These are phyloP conservation scores for Creolimax fragrantissima DNA, from an alignment of 78 protist genomes.

Conservation along the genomic window DNA sequence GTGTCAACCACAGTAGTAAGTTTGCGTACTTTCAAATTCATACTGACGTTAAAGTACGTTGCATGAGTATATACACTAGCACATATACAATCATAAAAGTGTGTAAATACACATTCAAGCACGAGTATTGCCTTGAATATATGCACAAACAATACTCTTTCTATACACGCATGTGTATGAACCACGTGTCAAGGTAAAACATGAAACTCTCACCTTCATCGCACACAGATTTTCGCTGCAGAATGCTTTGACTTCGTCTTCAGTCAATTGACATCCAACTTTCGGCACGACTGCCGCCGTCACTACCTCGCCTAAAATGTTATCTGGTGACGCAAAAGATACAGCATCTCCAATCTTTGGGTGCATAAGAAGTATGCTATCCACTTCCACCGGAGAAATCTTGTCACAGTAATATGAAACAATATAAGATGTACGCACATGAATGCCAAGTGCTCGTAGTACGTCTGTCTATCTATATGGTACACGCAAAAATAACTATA, in stretches of 20 bases:
- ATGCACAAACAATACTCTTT: too few species aligned
- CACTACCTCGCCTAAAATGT: slow-evolving; percentile 62
- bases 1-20: background rate
- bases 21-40: too few species aligned
- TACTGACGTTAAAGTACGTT: too few species aligned
- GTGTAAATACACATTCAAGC: too few species aligned
- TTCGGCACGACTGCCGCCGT: slow-evolving; percentile 47
- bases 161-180: too few species aligned
- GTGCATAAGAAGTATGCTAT: slow-evolving; percentile 54
- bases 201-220: slow-evolving; percentile 50
- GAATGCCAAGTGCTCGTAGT: background rate
- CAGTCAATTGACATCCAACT: background rate
- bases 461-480: background rate
- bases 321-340: slow-evolving; percentile 69
- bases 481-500: too few species aligned
- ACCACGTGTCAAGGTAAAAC: too few species aligned
- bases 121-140: too few species aligned
- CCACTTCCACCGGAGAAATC: slow-evolving; percentile 64
- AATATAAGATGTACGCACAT: background rate
- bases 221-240: slow-evolving; percentile 38
- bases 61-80: too few species aligned
- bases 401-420: too few species aligned
- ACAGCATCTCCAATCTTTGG: slow-evolving; percentile 61
- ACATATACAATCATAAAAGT: too few species aligned
- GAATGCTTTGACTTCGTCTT: background rate